These are phyloP conservation scores for Penicillium pancosmium DNA, from an alignment of 495 filamentous ascomycete species.

Conservation along the genomic window DNA sequence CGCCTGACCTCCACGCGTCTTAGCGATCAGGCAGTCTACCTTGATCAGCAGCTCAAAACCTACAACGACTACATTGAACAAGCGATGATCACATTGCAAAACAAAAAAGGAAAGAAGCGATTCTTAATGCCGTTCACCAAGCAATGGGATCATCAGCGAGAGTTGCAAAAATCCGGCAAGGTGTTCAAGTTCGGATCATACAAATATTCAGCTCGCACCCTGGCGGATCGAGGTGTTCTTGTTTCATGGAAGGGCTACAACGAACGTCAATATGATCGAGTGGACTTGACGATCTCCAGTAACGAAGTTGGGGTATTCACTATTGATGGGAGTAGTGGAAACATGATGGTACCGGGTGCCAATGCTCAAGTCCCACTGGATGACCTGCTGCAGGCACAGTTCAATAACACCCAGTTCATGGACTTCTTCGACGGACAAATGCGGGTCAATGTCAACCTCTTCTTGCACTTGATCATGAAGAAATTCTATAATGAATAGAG, in stretches of 20 bases:
- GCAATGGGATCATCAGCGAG: slow-evolving; percentile 96
- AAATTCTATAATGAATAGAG: slow-evolving; percentile 84
- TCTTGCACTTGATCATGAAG: slow-evolving; percentile 94
- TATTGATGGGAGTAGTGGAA: slow-evolving; percentile 87
- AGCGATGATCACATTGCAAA: slow-evolving; percentile 97
- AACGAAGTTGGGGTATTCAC: slow-evolving; percentile 95
- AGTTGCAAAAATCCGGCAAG: slow-evolving; percentile 86
- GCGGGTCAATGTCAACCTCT: slow-evolving; percentile 90
- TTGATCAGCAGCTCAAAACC: slow-evolving; percentile 92
- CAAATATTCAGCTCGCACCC: slow-evolving; percentile 89
- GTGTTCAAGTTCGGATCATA: slow-evolving; percentile 96
- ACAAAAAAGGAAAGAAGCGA: slow-evolving; percentile 92
- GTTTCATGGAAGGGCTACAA: slow-evolving; percentile 83
- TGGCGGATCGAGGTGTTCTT: slow-evolving; percentile 91
- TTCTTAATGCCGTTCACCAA: slow-evolving; percentile 98
- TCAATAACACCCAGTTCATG: slow-evolving; percentile 93
- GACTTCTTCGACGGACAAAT: slow-evolving; percentile 87
- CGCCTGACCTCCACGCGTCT: slow-evolving; percentile 80
- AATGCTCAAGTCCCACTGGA: slow-evolving; percentile 89
- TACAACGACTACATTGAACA: slow-evolving; percentile 99
- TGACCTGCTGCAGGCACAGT: slow-evolving; percentile 93
- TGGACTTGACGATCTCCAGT: slow-evolving; percentile 90
- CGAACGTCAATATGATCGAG: slow-evolving; percentile 85
- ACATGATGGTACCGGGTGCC: slow-evolving; percentile 94
- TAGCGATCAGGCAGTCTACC: slow-evolving; percentile 86